A percentile compares a stretch with the other conserved stretches of the same genome.
These are phyloP conservation scores for Biscutella laevigata DNA, from an alignment of 441 rosid genomes.

Conservation along the genomic window DNA sequence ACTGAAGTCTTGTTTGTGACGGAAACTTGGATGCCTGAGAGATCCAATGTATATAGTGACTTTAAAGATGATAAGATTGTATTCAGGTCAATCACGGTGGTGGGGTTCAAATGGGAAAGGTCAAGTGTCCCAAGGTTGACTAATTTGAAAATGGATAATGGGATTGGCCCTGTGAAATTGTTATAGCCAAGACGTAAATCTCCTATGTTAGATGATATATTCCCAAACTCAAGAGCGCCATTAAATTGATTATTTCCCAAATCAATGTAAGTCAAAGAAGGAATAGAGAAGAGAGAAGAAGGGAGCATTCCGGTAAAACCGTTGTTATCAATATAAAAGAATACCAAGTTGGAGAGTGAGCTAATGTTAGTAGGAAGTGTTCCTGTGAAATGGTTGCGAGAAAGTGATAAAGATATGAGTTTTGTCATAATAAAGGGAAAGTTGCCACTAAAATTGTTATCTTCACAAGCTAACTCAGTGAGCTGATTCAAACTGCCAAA, in stretches of 20 bases:
- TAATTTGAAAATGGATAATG: background rate
- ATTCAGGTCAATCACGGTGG: conserved; percentile 12
- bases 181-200: background rate
- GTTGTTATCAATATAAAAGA: background rate
- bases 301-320: background rate
- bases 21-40: background rate
- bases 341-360: background rate
- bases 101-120: conserved; percentile 27
- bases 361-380: background rate
- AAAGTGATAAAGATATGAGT: background rate
- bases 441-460: background rate
- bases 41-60: background rate
- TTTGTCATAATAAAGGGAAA: background rate
- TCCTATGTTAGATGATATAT: no score
- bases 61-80: conserved; percentile 1
- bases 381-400: background rate
- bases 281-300: background rate
- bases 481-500: background rate
- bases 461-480: background rate
- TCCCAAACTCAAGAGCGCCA: background rate
- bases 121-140: background rate
- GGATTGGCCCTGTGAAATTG: conserved; percentile 24
- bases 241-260: background rate
- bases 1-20: background rate
- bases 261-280: background rate